These are phyloP conservation scores for Leishmania turanica DNA, from an alignment of 208 protist species.

Conservation along the genomic window DNA sequence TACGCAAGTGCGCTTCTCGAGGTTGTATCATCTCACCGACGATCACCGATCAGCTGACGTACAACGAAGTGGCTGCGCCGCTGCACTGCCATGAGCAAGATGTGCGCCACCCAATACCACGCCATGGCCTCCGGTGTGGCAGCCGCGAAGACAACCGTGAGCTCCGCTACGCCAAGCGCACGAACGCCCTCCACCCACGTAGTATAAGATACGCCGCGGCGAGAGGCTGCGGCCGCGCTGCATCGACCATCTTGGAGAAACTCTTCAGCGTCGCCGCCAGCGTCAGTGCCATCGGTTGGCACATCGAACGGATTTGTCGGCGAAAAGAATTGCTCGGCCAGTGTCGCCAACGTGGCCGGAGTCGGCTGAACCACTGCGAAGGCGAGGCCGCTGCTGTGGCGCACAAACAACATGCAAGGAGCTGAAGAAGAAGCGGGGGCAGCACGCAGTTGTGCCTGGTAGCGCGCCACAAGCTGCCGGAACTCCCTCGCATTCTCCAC, in stretches of 20 bases:
- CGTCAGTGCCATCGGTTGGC: not conserved
- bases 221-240: not conserved
- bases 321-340: constrained; percentile 52
- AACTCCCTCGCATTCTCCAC: constrained; percentile 13
- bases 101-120: constrained; percentile 55
- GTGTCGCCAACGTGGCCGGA: constrained; percentile 40
- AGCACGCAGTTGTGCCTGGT: constrained; percentile 28
- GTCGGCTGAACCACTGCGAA: constrained; percentile 52
- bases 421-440: constrained; percentile 8
- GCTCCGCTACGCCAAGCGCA: constrained; percentile 39
- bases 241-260: not conserved
- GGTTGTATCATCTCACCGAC: not conserved
- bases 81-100: constrained; percentile 43
- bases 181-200: constrained; percentile 14
- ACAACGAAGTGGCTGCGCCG: constrained; percentile 19
- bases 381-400: constrained; percentile 23
- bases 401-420: constrained; percentile 32
- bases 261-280: not conserved
- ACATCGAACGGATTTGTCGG: constrained; percentile 21
- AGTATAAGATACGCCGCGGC: constrained; percentile 11
- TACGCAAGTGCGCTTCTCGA: not conserved
- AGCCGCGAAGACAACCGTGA: constrained; percentile 57
- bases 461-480: constrained; percentile 16
- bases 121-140: constrained; percentile 44
- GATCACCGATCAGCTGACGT: constrained; percentile 22